Evolutionary conservation across 352 stramenopile genomes (phyloP).

Genomic region (Peronospora destructor): DNA sequence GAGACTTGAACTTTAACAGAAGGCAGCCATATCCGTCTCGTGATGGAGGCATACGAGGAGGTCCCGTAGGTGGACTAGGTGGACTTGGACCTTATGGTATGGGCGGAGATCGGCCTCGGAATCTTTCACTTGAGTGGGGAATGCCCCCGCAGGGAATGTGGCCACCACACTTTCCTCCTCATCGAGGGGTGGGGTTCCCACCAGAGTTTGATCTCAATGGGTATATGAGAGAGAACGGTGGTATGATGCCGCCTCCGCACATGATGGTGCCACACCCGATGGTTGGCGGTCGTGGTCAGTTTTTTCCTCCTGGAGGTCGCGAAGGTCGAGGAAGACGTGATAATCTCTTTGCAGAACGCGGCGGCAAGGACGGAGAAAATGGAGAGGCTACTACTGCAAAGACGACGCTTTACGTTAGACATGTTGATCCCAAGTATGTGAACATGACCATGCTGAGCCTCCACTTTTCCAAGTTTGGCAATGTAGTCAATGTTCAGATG

Average conservation of each 20-base stretch:
- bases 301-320: conserved; percentile 35
- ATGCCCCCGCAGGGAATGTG: conserved; percentile 69
- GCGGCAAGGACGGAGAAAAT: conserved; percentile 26
- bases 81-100: conserved; percentile 30
- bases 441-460: conserved; percentile 86
- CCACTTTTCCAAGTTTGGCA: conserved; percentile 85
- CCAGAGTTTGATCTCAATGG: conserved; percentile 59
- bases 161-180: conserved; percentile 48
- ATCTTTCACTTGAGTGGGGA: conserved; percentile 59
- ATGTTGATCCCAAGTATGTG: conserved; percentile 83
- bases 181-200: conserved; percentile 30
- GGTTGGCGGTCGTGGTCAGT: conserved; percentile 37
- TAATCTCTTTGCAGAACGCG: conserved; percentile 32
- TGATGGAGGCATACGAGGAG: conserved; percentile 24
- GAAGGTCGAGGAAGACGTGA: conserved; percentile 36
- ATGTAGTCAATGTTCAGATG: conserved; percentile 87
- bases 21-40: conserved; percentile 27
- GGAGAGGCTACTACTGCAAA: conserved; percentile 31
- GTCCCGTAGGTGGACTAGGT: conserved; percentile 24
- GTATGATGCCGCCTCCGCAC: conserved; percentile 49
- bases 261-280: conserved; percentile 68
- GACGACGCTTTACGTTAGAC: conserved; percentile 76
- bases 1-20: conserved; percentile 13
- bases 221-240: conserved; percentile 59
- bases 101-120: conserved; percentile 43